Evolutionary conservation across 495 filamentous ascomycete species (phyloP).

Genomic region (Aspergillus homomorphus): DNA sequence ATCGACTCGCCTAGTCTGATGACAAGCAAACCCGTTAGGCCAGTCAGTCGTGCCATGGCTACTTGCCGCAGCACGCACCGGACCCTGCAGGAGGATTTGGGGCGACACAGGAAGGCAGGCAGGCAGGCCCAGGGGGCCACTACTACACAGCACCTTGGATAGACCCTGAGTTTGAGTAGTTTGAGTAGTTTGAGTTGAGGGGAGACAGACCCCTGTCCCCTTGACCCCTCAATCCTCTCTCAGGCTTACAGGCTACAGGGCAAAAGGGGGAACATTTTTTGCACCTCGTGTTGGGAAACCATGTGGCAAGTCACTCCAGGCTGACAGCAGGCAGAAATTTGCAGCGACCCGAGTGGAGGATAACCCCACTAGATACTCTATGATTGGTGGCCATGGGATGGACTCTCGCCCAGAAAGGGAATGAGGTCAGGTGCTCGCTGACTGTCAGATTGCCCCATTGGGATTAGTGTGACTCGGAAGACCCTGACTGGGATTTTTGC

Average conservation of each 20-base stretch:
- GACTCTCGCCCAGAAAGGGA: not conserved
- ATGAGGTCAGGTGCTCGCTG: constrained; percentile 2
- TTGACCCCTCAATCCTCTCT: no score
- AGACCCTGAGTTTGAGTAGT: not conserved
- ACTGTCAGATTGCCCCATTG: not conserved
- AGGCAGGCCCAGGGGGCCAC: no score
- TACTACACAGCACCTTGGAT: not conserved
- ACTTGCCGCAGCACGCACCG: not conserved
- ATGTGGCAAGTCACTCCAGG: no score
- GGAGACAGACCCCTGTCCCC: no score
- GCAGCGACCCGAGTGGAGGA: not conserved
- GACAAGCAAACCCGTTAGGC: not conserved
- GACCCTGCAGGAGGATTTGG: not conserved
- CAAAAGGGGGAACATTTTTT: no score
- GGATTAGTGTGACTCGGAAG: not conserved
- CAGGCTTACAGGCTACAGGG: no score
- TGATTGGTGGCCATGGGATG: not conserved
- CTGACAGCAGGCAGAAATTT: not conserved
- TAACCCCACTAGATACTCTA: not conserved
- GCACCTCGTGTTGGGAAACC: no score
- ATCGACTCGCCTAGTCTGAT: not conserved
- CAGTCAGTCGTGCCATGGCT: not conserved
- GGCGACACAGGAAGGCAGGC: no score
- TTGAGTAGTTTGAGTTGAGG: no score
- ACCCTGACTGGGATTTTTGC: not conserved